A percentile compares a stretch with the other conserved stretches of the same genome.
phyloP scores from a whole-genome alignment of 169 alveolate species.

The Eimeria necatrix region DNA sequence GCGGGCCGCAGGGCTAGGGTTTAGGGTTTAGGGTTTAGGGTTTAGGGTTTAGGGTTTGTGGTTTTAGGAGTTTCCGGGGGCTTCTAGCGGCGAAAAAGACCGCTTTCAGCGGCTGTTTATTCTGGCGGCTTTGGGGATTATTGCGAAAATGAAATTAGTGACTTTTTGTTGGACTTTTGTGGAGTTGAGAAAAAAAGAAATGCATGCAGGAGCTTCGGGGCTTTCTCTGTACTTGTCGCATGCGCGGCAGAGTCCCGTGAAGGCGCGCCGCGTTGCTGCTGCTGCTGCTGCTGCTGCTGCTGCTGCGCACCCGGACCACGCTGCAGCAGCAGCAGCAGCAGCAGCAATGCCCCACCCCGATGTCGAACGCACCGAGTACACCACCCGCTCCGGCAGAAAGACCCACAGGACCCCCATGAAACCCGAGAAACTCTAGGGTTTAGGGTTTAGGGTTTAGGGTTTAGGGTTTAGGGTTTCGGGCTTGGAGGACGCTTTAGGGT shows the following conservation, averaged over 20 bases:
- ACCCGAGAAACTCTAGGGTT: not conserved
- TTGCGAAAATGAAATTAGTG: constrained; percentile 65
- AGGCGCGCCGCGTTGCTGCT: not conserved
- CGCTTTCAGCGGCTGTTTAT: constrained; percentile 44
- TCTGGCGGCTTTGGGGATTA: constrained; percentile 66
- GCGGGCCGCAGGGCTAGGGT: too few species aligned
- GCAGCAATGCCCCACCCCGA: not conserved
- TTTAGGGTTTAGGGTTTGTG: constrained; percentile 1
- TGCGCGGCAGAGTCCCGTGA: not conserved
- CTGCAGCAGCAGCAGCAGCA: not conserved
- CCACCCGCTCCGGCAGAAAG: constrained; percentile 71
- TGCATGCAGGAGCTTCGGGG: not conserved
- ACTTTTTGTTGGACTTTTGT: constrained; percentile 74
- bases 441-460: too few species aligned
- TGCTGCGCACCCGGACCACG: not conserved
- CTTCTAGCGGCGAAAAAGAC: constrained; percentile 47
- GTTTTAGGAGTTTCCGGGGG: constrained; percentile 35
- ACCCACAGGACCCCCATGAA: constrained; percentile 41
- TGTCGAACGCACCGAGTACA: constrained; percentile 47
- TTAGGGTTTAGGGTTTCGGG: too few species aligned
- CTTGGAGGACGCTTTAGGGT: too few species aligned
- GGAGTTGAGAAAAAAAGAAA: constrained; percentile 36
- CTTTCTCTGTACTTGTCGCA: not conserved
- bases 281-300: not conserved
- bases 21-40: constrained; percentile 4